Base-by-base conservation (phyloP, 106 monocot genomes). In the Xerophyta viscosa region DNA sequence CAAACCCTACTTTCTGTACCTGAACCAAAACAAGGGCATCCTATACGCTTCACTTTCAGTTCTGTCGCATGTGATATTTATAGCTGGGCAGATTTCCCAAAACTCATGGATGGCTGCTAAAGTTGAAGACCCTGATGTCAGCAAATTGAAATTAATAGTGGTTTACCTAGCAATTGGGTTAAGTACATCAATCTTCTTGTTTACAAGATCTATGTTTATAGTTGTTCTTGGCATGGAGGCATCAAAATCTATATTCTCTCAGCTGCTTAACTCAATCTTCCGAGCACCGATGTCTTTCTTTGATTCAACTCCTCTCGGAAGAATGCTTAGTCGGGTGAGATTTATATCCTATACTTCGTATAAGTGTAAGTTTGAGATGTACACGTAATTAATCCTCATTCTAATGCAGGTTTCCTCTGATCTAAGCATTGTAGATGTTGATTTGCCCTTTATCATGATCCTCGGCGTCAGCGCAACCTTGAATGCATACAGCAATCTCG, bases 51-150 rank as follows among this genome's bases (percentile, higher is more conserved):
- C 67, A 1, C 31, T 90, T 2, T 58, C 67, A 48, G 46, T 43
- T 27, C 60, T 89, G 36, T 79, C 52, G 46, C 96, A 90, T 58
- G 30, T 54, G 27, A 50, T 72, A 58, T 98, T 98, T 64, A 23
- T 90, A 62, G 48, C 56, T 29, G 85, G 89, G 8, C 96, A 98
- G 60, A 71, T 98, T 27, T 79, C 60, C 0, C 96, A 98, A 37
- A 98, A 98, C 47, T 76, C 89, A 54, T 98, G 96, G 96, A 86
- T 98, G 96, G 96, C 96, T 48, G 76, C 79, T 15, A 89, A 98
- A 54, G 79, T 98, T 36, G 43, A 98, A 27, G 73, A 90, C 52
- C 68, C 85, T 41, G 48, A 71, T 64, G 82, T 86, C 27, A 79
- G 89, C 79, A 71, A 67, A 25, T 56, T 90, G 37, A 56, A 55